Base-by-base conservation (phyloP, 305 asterid genomes). In the Fraxinus sp. region DNA sequence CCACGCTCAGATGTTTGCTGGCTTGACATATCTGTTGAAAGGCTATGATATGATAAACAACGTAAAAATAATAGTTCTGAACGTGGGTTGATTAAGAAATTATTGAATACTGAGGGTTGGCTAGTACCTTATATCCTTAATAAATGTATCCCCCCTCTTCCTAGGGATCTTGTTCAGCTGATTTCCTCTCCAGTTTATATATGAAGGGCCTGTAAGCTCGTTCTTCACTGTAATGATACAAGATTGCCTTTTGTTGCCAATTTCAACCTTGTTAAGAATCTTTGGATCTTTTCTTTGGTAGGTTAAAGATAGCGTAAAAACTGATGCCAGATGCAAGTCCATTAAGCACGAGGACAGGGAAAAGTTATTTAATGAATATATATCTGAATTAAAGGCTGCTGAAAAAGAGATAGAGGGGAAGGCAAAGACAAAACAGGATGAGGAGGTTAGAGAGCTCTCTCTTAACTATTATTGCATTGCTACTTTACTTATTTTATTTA, bases 331-430 rank as follows among this genome's bases (percentile, higher is more conserved):
- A 68, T 94, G 92, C 93, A 96, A 91, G 89, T 89, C 96, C 77
- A 91, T 93, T 81, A 90, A 89, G 91, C 97, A 92, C 82, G 98
- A 96, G 84, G 97, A 94, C 16, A 88, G 97, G 92, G 98, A 96
- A 87, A 86, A 86, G 39, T 84, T 93, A 82, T 96, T 96, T 85
- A 90, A 91, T 81, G 93, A 93, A 87, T 96, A 89, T 83, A 59
- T 91, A 9, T 89, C 92, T 82, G 97, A 93, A 90, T 87, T 94
- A 80, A 94, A 91, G 91, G 91, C 94, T 79, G 95, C 97, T 16
- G 97, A 92, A 86, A 92, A 89, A 75, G 93, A 87, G 88, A 84
- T 70, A 55, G 90, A 81, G 37, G 91, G 92, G 66, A 86, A 87
- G 87, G 89, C 87, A 77, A 96, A 89, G 89, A 91, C 92, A 16